A percentile compares a stretch with the other conserved stretches of the same genome.
Conservation (phyloP, 345 rosid genomes). For the Bruguiera gymnorhiza region DNA sequence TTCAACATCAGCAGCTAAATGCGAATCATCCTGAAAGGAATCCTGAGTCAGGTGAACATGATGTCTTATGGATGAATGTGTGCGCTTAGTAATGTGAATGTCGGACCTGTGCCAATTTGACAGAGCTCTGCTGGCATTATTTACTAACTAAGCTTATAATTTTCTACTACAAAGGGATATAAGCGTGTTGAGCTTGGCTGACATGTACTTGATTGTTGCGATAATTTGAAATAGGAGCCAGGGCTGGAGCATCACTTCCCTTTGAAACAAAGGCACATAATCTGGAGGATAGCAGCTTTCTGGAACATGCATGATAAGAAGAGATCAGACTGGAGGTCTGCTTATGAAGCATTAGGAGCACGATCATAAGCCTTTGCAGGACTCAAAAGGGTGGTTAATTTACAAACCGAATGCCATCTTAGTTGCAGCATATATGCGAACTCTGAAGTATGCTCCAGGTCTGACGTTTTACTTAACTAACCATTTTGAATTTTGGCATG, state of each 20-base stretch:
- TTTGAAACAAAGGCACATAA: constrained; percentile 25
- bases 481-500: background rate
- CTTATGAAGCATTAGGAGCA: constrained; percentile 21
- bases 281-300: constrained; percentile 18
- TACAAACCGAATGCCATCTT: background rate
- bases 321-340: constrained; percentile 24
- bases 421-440: background rate
- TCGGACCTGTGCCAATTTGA: too few relatives aligned
- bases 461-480: background rate
- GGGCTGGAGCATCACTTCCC: constrained; percentile 22
- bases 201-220: background rate
- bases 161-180: background rate
- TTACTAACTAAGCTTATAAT: too few relatives aligned
- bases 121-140: too few relatives aligned
- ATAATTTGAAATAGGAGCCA: constrained; percentile 32
- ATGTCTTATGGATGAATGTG: background rate
- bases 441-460: constrained; percentile 11
- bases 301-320: constrained; percentile 24
- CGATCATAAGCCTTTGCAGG: constrained; percentile 16
- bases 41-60: constrained; percentile 12
- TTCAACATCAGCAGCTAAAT: constrained; percentile 43
- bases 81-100: too few relatives aligned
- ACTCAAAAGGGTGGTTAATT: constrained; percentile 13
- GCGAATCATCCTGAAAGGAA: constrained; percentile 33
- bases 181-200: background rate